Percentiles rank a stretch among this genome's conserved stretches.
Evolutionary conservation across 306 rosid genomes (phyloP).

Genomic region (Astragalus membranaceus): DNA sequence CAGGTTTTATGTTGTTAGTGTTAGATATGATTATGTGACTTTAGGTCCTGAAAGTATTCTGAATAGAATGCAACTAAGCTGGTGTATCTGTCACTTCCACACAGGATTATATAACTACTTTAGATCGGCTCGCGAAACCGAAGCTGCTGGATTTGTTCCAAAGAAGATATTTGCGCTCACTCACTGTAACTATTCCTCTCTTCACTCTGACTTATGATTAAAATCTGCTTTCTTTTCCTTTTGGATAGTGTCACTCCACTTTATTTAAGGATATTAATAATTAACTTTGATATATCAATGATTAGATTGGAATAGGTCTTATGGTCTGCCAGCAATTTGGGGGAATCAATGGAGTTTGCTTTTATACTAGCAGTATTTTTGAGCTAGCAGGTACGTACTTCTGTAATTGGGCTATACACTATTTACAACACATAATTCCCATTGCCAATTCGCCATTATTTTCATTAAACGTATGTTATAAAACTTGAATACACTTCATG

Average conservation of each 20-base stretch:
- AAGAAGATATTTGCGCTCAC: constrained; percentile 63
- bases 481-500: constrained; percentile 1
- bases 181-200: constrained; percentile 41
- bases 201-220: background rate
- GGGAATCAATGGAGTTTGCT: constrained; percentile 80
- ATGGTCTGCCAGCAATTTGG: constrained; percentile 94
- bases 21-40: background rate
- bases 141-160: constrained; percentile 68
- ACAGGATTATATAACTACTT: constrained; percentile 69
- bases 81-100: constrained; percentile 2
- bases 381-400: constrained; percentile 61
- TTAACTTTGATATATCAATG: background rate
- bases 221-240: background rate
- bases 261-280: background rate
- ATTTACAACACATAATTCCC: background rate
- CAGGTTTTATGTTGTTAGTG: constrained; percentile 41
- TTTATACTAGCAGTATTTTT: constrained; percentile 71
- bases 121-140: constrained; percentile 70
- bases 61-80: background rate
- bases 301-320: constrained; percentile 78
- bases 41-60: background rate
- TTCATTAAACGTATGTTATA: background rate
- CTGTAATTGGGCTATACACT: too few relatives aligned
- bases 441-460: background rate
- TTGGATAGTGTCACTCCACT: background rate